Evolutionary conservation across 257 asterid genomes (phyloP), one percentile per base, ranked within the genome.

Genomic region (Ilex asprella): DNA sequence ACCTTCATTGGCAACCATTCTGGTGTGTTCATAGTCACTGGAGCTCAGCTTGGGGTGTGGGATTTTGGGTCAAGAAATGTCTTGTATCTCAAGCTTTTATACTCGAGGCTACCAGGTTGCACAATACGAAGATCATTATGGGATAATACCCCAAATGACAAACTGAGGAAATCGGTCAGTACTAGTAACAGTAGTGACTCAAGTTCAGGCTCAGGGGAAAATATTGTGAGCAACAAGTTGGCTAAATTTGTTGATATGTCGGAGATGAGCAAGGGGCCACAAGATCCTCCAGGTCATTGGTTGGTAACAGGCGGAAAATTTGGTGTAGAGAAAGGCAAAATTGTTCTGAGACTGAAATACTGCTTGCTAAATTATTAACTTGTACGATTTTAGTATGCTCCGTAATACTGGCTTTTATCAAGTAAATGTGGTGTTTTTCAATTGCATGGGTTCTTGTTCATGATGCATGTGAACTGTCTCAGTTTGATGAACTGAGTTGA

Each of bases 31-130:
- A 73, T 88, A 56, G 95, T 86, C 39, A 88, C 95, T 0, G 96
- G 96, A 56, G 95, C 90, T 29, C 96, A 88, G 76, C 95, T 88
- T 3, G 95, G 96, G 30, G 95, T 86, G 27, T 84, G 96, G 95
- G 86, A 88, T 77, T 86, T 88, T 41, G 95, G 96, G 30, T 77
- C 96, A 14, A 78, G 88, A 80, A 86, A 80, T 2, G 93, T 88
- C n/a, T 77, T 88, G 64, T 83, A 86, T 59, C 64, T 88, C 90
- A 86, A 82, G 79, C 90, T 88, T 21, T 62, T 88, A 50, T 88
- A 73, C 67, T 88, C 90, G 2, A 78, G 80, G 70, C 75, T 88
- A 50, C 92, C 96, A 0, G 92, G 86, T 3, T 88, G 95, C 82
- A 86, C 95, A 1, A 71, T 84, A 31, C 65, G 90, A 2, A 79